Evolutionary conservation across 1,284 basidiomycete species (phyloP).

Genomic region (Tylopilus sp.): DNA sequence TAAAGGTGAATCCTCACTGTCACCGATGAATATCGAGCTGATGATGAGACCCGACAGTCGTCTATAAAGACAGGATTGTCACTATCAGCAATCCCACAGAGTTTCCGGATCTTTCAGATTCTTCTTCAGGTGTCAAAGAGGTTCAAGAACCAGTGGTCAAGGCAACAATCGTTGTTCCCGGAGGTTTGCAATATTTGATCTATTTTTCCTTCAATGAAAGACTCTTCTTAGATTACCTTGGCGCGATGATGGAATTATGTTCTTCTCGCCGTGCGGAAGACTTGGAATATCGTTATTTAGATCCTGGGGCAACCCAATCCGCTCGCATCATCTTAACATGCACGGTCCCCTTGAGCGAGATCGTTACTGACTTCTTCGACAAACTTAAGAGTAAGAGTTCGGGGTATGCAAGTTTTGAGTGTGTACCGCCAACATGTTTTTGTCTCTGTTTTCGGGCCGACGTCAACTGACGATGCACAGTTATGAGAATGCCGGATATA

Average conservation of each 20-base stretch:
- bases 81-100: conserved; percentile 88
- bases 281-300: conserved; percentile 76
- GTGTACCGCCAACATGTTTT: conserved; percentile 29
- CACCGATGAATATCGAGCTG: conserved; percentile 1
- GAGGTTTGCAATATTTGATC: conserved; percentile 49
- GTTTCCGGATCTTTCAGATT: conserved; percentile 79
- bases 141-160: conserved; percentile 88
- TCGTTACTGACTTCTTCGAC: conserved; percentile 93
- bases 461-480: conserved; percentile 37
- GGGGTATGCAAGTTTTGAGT: conserved; percentile 93
- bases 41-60: conserved; percentile 44
- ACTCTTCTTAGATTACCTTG: conserved; percentile 63
- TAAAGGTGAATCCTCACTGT: conserved; percentile 53
- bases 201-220: conserved; percentile 14
- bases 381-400: conserved; percentile 87
- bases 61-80: conserved; percentile 67
- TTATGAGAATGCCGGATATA: conserved; percentile 90
- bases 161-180: conserved; percentile 90
- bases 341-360: conserved; percentile 81
- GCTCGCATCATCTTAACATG: conserved; percentile 78
- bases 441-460: neutral
- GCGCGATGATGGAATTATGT: conserved; percentile 91
- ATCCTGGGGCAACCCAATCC: conserved; percentile 49
- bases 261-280: conserved; percentile 75
- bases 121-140: conserved; percentile 60